Percentiles rank a stretch among this genome's conserved stretches.
phyloP scores from a whole-genome alignment of 1,139 yeast species.

The Kodamaea anthophila region DNA sequence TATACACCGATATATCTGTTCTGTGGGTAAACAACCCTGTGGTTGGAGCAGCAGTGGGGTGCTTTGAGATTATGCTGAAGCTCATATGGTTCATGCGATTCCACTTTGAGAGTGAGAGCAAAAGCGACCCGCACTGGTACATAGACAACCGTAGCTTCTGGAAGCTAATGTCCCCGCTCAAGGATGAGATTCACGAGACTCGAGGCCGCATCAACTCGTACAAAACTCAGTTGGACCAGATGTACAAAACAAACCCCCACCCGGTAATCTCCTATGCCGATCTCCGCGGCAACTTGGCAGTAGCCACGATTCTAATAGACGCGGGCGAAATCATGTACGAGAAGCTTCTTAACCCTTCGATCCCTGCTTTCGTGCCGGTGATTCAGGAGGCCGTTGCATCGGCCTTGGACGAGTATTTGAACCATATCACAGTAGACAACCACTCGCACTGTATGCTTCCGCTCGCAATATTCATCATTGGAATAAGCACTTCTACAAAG shows the following conservation, averaged over 20 bases:
- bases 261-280: constrained; percentile 8
- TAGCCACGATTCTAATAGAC: constrained; percentile 10
- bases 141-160: constrained; percentile 11
- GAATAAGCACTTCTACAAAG: constrained; percentile 18
- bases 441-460: constrained; percentile 15
- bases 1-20: constrained; percentile 17
- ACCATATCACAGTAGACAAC: constrained; percentile 11
- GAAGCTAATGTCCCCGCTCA: constrained; percentile 10
- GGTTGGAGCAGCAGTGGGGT: constrained; percentile 12
- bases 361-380: constrained; percentile 16
- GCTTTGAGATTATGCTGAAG: constrained; percentile 34
- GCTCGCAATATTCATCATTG: constrained; percentile 21
- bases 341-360: constrained; percentile 18
- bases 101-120: constrained; percentile 9
- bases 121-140: constrained; percentile 7
- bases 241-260: constrained; percentile 1
- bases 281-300: constrained; percentile 12
- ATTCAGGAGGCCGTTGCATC: constrained; percentile 19
- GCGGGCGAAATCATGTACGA: constrained; percentile 12
- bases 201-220: constrained; percentile 7
- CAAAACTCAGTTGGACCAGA: constrained; percentile 8
- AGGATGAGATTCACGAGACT: constrained; percentile 5
- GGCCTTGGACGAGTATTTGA: constrained; percentile 15
- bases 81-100: constrained; percentile 31
- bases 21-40: constrained; percentile 15